Percentiles rank a stretch among this genome's conserved stretches.
Conservation (phyloP, 208 protist genomes). For the Crithidia sp. region DNA sequence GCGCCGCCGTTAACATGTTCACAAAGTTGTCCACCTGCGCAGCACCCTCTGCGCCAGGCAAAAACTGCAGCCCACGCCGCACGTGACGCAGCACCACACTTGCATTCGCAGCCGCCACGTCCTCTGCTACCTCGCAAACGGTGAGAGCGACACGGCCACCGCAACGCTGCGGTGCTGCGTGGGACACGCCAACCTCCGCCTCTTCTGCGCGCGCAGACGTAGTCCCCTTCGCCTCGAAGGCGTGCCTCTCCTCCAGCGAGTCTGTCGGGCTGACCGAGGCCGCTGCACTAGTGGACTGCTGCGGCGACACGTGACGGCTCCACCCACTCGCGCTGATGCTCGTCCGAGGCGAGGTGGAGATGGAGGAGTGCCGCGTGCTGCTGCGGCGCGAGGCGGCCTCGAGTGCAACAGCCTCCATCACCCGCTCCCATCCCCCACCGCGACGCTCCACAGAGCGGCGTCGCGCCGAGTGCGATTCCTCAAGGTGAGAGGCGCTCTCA, state of each 20-base stretch:
- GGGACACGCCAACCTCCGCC: not conserved
- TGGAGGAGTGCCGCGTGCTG: slow-evolving; percentile 3
- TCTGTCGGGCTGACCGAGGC: not conserved
- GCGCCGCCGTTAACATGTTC: not conserved
- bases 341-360: not conserved
- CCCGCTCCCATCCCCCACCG: not conserved
- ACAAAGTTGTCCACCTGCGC: slow-evolving; percentile 21
- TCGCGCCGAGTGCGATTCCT: not conserved
- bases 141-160: not conserved
- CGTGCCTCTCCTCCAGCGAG: not conserved
- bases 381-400: slow-evolving; percentile 6
- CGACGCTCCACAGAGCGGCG: not conserved
- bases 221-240: not conserved
- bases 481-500: not conserved
- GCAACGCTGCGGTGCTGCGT: not conserved
- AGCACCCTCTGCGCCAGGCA: slow-evolving; percentile 1
- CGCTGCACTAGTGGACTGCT: not conserved
- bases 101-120: not conserved
- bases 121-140: slow-evolving; percentile 18
- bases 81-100: slow-evolving; percentile 9
- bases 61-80: slow-evolving; percentile 12
- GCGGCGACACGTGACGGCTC: not conserved
- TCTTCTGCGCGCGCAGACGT: not conserved
- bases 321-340: not conserved
- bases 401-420: slow-evolving; percentile 22